Conservation (phyloP, 1,284 basidiomycete genomes). For the Volvariella surrecta region DNA sequence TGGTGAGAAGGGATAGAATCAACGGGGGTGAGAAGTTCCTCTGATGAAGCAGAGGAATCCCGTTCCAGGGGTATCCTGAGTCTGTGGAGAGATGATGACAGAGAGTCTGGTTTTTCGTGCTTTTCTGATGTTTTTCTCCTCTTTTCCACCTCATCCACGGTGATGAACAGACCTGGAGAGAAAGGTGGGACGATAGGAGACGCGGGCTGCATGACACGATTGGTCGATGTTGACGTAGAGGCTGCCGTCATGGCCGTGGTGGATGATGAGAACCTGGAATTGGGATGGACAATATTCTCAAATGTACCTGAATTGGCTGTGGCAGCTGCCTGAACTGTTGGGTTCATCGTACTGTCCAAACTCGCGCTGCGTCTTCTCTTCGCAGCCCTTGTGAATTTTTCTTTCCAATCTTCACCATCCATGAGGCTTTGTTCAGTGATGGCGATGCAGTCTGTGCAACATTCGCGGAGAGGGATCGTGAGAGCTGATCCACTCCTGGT, state of each 20-base stretch:
- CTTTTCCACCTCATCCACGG: constrained; percentile 55
- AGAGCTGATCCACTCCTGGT: constrained; percentile 13
- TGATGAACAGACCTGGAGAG: no score
- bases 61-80: background rate
- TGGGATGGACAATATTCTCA: background rate
- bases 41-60: background rate
- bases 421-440: constrained; percentile 38
- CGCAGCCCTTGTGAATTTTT: constrained; percentile 53
- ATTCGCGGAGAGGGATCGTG: constrained; percentile 50
- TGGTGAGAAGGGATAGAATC: background rate
- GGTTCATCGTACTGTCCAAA: constrained; percentile 18
- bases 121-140: constrained; percentile 26
- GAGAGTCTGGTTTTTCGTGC: no score
- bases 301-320: constrained; percentile 6
- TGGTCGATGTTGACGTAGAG: no score
- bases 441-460: constrained; percentile 44
- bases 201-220: no score
- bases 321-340: constrained; percentile 3
- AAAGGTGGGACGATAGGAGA: no score
- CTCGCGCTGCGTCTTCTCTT: constrained; percentile 47
- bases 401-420: constrained; percentile 44
- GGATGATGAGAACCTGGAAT: constrained; percentile 1
- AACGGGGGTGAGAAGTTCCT: background rate
- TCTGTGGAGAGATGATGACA: background rate
- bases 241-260: constrained; percentile 8